phyloP scores from a whole-genome alignment of 116 monocot genomes.

The Cymodocea nodosa region DNA sequence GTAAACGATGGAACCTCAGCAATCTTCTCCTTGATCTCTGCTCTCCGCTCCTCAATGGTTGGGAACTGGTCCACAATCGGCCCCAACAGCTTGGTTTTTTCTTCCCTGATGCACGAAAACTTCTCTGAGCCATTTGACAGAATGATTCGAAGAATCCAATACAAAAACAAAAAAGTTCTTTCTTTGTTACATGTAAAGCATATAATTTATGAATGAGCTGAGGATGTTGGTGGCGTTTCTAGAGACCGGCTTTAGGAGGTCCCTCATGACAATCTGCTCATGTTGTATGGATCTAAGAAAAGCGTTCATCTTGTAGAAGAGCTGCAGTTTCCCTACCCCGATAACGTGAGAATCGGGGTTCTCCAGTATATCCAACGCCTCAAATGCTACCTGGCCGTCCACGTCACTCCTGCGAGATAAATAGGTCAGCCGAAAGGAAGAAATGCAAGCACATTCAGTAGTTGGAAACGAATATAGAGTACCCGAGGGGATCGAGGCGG shows the following conservation, averaged over 20 bases:
- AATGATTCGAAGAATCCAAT: background rate
- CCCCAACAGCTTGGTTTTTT: background rate
- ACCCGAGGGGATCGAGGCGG: constrained; percentile 3
- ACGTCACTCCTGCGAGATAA: background rate
- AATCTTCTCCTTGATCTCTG: constrained; percentile 1
- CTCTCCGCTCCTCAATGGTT: background rate
- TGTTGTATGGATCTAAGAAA: background rate
- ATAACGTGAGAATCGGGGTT: constrained; percentile 1
- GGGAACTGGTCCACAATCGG: constrained; percentile 3
- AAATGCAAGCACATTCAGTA: background rate
- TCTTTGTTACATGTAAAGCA: background rate
- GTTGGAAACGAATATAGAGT: background rate
- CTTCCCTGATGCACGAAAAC: background rate
- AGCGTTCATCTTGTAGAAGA: constrained; percentile 5
- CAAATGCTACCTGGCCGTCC: constrained; percentile 1
- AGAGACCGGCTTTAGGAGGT: background rate
- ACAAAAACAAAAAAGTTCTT: background rate
- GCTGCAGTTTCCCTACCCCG: background rate
- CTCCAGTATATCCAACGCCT: constrained; percentile 1
- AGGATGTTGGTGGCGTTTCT: background rate
- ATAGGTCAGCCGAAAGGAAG: background rate
- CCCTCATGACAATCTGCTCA: background rate
- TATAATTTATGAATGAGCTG: constrained; percentile 2
- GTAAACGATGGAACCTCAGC: background rate
- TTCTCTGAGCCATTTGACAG: background rate